Percentiles rank a stretch among this genome's conserved stretches.
These are phyloP conservation scores for Morella rubra DNA, from an alignment of 306 rosid species.

Conservation along the genomic window DNA sequence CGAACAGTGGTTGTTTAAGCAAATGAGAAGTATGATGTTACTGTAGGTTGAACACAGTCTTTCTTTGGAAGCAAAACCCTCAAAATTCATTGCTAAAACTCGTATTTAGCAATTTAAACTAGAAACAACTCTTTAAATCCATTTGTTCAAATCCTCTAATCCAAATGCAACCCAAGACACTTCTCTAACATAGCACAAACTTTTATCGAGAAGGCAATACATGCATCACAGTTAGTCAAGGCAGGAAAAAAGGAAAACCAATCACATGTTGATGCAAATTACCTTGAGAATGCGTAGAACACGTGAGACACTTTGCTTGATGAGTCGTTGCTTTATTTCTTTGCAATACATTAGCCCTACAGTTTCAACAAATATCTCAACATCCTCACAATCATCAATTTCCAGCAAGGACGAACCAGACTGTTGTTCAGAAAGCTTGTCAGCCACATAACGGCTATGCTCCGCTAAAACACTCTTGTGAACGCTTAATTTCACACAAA, in stretches of 20 bases:
- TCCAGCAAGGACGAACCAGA: conserved; percentile 52
- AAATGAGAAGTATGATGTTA: not conserved
- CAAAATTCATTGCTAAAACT: not conserved
- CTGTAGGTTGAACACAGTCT: not conserved
- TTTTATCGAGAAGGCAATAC: not conserved
- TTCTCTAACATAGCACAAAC: not conserved
- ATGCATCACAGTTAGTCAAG: conserved; percentile 15
- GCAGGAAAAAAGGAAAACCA: conserved; percentile 1
- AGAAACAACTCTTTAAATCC: not conserved
- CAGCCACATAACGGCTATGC: conserved; percentile 63
- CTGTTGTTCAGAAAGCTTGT: conserved; percentile 53
- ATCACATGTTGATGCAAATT: conserved; percentile 24
- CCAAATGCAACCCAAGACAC: not conserved
- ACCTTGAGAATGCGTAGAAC: conserved; percentile 83
- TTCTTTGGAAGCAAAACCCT: not conserved
- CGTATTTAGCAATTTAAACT: not conserved
- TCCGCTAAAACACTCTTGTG: conserved; percentile 67
- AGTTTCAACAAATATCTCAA: conserved; percentile 86
- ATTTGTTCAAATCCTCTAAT: not conserved
- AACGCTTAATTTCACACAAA: conserved; percentile 86
- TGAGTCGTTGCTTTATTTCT: conserved; percentile 76
- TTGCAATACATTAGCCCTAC: conserved; percentile 94
- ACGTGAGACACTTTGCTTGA: conserved; percentile 85
- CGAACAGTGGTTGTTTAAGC: too few relatives aligned
- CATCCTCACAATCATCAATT: conserved; percentile 81